These are phyloP conservation scores for Backusella westeae DNA, from an alignment of 192 early-diverging fungal genomes.

Conservation along the genomic window DNA sequence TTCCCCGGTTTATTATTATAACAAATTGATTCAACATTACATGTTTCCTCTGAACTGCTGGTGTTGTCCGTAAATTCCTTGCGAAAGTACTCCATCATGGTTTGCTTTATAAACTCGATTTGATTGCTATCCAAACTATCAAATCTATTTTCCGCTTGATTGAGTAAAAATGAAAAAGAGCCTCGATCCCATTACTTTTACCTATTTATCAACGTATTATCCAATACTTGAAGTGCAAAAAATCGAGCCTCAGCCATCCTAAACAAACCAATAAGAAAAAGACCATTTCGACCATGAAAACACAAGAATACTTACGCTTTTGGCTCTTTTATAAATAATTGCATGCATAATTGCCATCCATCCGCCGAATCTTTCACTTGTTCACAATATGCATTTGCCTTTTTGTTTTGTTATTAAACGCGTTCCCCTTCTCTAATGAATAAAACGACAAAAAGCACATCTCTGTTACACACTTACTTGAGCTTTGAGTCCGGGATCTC, in stretches of 20 bases:
- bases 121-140: constrained; percentile 43
- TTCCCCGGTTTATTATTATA: neutral
- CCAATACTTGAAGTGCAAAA: constrained; percentile 82
- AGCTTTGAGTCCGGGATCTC: constrained; percentile 61
- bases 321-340: constrained; percentile 72
- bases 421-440: constrained; percentile 7
- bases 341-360: constrained; percentile 85
- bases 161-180: constrained; percentile 11
- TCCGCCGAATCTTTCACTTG: constrained; percentile 71
- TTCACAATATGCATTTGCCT: constrained; percentile 84
- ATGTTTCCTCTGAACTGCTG: constrained; percentile 44
- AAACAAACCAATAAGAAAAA: constrained; percentile 14
- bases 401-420: constrained; percentile 18
- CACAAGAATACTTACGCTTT: constrained; percentile 49
- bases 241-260: constrained; percentile 74
- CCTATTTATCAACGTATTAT: constrained; percentile 64
- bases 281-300: neutral
- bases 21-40: constrained; percentile 28
- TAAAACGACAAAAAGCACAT: neutral
- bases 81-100: constrained; percentile 58
- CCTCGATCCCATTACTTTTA: constrained; percentile 5
- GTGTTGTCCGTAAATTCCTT: constrained; percentile 50
- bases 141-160: constrained; percentile 32
- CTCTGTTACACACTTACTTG: constrained; percentile 56
- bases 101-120: constrained; percentile 48